phyloP scores from a whole-genome alignment of 176 grass and related monocot species.

The Poa annua region DNA sequence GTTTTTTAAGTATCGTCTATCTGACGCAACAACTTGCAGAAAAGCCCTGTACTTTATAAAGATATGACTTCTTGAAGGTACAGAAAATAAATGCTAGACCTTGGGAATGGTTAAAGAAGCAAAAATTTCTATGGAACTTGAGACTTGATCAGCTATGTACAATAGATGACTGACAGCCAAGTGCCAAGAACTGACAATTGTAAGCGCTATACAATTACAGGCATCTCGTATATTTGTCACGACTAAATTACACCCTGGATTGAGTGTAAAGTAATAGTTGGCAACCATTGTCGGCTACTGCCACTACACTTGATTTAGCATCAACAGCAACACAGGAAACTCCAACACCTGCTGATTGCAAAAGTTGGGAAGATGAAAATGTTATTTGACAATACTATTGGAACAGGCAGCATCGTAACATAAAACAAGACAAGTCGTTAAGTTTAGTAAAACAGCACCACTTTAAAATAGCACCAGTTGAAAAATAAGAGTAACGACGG shows the following conservation, averaged over 20 bases:
- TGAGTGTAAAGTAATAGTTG: constrained; percentile 50
- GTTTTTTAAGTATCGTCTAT: background rate
- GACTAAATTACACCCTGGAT: constrained; percentile 29
- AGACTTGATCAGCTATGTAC: constrained; percentile 3
- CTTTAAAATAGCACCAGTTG: background rate
- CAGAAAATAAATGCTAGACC: background rate
- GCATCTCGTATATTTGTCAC: background rate
- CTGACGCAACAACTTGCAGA: background rate
- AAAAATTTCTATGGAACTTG: background rate
- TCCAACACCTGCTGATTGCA: constrained; percentile 49
- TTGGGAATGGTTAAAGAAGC: background rate
- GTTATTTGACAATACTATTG: background rate
- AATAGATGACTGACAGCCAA: background rate
- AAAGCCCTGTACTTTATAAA: background rate
- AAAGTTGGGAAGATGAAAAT: constrained; percentile 6
- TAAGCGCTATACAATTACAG: background rate
- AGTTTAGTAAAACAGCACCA: constrained; percentile 1
- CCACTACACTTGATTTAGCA: constrained; percentile 55
- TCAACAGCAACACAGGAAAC: constrained; percentile 52
- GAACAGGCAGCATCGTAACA: constrained; percentile 9
- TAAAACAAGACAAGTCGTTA: constrained; percentile 35
- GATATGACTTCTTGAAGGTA: background rate
- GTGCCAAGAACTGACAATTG: constrained; percentile 7
- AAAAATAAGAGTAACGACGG: background rate
- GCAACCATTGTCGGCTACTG: constrained; percentile 55